Conservation (phyloP, 1,139 yeast genomes). For the Spathaspora sp. region DNA sequence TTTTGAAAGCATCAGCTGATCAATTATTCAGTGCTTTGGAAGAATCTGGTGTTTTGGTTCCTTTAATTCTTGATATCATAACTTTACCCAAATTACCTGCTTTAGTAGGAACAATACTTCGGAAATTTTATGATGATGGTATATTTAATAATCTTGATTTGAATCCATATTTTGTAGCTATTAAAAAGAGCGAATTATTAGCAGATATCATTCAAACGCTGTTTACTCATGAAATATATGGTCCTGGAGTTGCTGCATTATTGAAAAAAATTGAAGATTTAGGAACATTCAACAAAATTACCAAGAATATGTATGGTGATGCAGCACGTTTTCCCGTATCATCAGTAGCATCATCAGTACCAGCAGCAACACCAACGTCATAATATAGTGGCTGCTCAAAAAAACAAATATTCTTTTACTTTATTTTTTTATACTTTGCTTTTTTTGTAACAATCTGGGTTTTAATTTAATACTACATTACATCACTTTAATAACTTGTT, state of each 20-base stretch:
- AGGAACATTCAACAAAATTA: constrained; percentile 35
- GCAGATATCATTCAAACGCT: constrained; percentile 24
- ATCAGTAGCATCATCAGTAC: too few relatives aligned
- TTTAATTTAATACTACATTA: not conserved
- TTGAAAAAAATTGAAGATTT: constrained; percentile 32
- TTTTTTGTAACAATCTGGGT: constrained; percentile 1
- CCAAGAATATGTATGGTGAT: constrained; percentile 34
- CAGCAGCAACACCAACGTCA: too few relatives aligned
- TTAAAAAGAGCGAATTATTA: constrained; percentile 25
- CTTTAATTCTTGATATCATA: constrained; percentile 27
- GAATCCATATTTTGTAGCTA: constrained; percentile 19
- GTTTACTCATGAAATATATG: constrained; percentile 30
- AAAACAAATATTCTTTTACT: too few relatives aligned
- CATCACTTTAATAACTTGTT: not conserved
- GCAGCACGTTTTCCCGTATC: too few relatives aligned
- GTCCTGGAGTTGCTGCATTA: constrained; percentile 34
- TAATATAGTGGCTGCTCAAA: too few relatives aligned
- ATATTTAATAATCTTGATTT: constrained; percentile 32
- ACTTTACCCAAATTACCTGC: constrained; percentile 24
- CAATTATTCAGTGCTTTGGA: constrained; percentile 33
- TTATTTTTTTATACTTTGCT: not conserved
- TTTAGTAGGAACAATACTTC: constrained; percentile 25
- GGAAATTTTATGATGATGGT: constrained; percentile 33
- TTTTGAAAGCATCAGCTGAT: constrained; percentile 24
- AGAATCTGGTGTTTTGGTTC: constrained; percentile 30